phyloP scores from a whole-genome alignment of 2,329 filamentous ascomycete species.

The Corinectria fuckeliana region DNA sequence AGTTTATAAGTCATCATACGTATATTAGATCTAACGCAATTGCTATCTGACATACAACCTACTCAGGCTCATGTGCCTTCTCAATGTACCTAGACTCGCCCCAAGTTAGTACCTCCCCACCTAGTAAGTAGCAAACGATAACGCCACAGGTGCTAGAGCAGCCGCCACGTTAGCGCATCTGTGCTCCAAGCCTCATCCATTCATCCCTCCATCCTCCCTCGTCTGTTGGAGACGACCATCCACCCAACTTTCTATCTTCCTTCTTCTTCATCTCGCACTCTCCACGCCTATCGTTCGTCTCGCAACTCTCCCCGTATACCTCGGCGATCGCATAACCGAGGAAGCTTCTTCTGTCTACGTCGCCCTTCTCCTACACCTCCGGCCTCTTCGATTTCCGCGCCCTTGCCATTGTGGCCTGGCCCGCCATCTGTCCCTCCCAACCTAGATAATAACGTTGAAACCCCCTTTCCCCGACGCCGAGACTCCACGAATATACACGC shows the following conservation, averaged over 20 bases:
- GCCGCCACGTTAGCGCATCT: conserved; percentile 33
- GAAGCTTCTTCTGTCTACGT: conserved; percentile 1
- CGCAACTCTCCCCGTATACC: background rate
- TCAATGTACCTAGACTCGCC: too few relatives aligned
- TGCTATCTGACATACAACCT: too few relatives aligned
- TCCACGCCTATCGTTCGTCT: background rate
- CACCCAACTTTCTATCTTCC: conserved; percentile 21
- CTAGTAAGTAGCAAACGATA: conserved; percentile 20
- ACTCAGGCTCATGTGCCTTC: too few relatives aligned
- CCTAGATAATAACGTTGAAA: conserved; percentile 7
- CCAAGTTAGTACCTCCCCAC: background rate
- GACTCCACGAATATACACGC: conserved; percentile 3
- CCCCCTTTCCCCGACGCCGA: conserved; percentile 10
- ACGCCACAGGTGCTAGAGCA: conserved; percentile 34
- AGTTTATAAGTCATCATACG: too few relatives aligned
- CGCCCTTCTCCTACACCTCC: conserved; percentile 2
- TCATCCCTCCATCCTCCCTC: conserved; percentile 27
- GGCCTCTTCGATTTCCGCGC: conserved; percentile 11
- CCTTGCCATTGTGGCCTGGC: conserved; percentile 18
- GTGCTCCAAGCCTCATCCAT: conserved; percentile 11
- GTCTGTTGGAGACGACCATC: conserved; percentile 1
- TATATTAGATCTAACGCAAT: too few relatives aligned
- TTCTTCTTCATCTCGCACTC: conserved; percentile 3
- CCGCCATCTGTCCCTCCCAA: conserved; percentile 4
- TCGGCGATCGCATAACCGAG: background rate